Evolutionary conservation across 352 stramenopile species (phyloP), one percentile per base, ranked within the genome.

Genomic region (Pythium plurisporium): DNA sequence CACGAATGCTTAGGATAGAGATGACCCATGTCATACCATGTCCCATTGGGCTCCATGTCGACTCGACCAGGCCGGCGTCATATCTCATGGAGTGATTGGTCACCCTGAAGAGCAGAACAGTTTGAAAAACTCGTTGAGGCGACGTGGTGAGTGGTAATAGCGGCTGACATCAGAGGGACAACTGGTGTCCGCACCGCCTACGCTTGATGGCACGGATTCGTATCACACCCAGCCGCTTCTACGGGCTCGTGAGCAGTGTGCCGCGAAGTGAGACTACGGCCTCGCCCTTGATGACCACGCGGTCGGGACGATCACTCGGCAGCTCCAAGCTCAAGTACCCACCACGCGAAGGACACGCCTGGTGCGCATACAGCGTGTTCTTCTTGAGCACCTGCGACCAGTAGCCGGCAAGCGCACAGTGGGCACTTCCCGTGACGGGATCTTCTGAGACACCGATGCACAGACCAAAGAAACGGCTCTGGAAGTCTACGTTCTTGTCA

Each of bases 401-500:
- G 62, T 98, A 97, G 4, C 82, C 73, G 4, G 75, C 87, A 1
- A 98, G 65, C 3, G 72, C 81, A 51, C 87, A 97, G 62, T 98
- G 93, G 1, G 87, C 88, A 40, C 84, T 96, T 7, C 95, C 95
- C 5, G 89, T 98, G 4, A 98, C 94, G 0, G 92, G 93, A 64
- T 98, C 95, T 71, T 98, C 95, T 53, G 92, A 73, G 9, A 98
- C 74, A 14, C 91, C 90, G 23, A 86, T 65, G 41, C 84, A 82
- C 8, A 92, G 92, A 12, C 51, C 91, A 72, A 98, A 98, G 67
- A 96, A 97, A 29, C 76, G 74, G 41, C 76, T 87, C 57, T 76
- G 64, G 37, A 87, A 86, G 34, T 89, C 71, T 10, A 46, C 48
- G 26, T 34, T n/a, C 20, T 71, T 70, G 29, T 67, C 14, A 62